Conservation (phyloP, 192 early-diverging fungal genomes). For the Mortierella alpina region DNA sequence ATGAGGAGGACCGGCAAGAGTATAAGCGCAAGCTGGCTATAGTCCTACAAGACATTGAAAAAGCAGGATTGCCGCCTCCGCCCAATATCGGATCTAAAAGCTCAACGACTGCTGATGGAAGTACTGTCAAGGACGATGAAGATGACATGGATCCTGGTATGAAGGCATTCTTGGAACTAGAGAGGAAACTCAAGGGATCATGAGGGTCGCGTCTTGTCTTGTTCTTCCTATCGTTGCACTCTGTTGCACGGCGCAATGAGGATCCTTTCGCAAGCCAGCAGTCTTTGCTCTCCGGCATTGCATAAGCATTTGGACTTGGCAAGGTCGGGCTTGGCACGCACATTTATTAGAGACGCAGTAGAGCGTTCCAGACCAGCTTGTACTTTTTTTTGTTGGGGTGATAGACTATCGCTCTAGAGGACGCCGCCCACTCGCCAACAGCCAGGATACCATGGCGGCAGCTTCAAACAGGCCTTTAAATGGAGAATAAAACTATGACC, state of each 20-base stretch:
- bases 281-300: no score
- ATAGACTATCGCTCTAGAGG: no score
- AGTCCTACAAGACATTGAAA: conserved; percentile 23
- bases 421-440: no score
- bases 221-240: not conserved
- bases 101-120: not conserved
- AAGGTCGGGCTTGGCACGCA: no score
- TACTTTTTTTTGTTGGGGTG: no score
- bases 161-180: conserved; percentile 64
- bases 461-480: no score
- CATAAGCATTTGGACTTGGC: no score
- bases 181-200: conserved; percentile 54
- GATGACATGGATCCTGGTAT: conserved; percentile 63
- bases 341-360: no score
- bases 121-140: conserved; percentile 17
- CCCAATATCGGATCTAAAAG: not conserved
- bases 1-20: conserved; percentile 47
- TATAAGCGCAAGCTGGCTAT: conserved; percentile 27
- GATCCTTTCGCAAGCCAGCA: no score
- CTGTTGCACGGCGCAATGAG: not conserved
- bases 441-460: no score
- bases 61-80: conserved; percentile 39
- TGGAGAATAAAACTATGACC: no score
- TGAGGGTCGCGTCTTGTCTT: conserved; percentile 4
- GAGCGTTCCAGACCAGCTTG: no score